A percentile compares a stretch with the other conserved stretches of the same genome.
Evolutionary conservation across 176 grass and related monocot species (phyloP).

Genomic region (Raddia guianensis): DNA sequence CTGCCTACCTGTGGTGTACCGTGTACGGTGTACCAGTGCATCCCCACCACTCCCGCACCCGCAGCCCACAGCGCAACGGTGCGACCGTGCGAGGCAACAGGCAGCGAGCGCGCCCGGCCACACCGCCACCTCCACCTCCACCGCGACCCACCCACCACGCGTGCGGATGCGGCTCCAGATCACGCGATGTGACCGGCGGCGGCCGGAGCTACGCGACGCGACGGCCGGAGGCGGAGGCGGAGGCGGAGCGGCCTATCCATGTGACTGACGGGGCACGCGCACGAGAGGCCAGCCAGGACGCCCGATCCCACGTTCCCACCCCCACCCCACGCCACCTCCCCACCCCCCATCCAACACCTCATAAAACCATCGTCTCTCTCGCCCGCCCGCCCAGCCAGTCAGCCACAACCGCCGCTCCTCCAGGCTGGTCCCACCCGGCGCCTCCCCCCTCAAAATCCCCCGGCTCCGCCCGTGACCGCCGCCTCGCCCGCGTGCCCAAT

Average conservation of each 20-base stretch:
- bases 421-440: constrained; percentile 41
- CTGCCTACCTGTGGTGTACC: no score
- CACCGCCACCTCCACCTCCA: background rate
- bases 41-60: background rate
- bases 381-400: constrained; percentile 12
- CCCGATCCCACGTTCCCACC: background rate
- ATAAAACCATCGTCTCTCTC: constrained; percentile 17
- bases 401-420: constrained; percentile 20
- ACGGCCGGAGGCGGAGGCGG: background rate
- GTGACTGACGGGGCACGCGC: constrained; percentile 26
- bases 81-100: constrained; percentile 18
- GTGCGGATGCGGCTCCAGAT: constrained; percentile 21
- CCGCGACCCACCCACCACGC: background rate
- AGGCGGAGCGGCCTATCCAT: constrained; percentile 36
- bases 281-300: background rate
- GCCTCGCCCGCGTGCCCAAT: constrained; percentile 33
- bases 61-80: background rate
- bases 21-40: background rate
- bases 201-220: background rate
- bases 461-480: constrained; percentile 4
- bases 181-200: constrained; percentile 8
- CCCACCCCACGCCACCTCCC: background rate
- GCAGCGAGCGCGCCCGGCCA: background rate
- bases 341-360: constrained; percentile 28
- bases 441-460: constrained; percentile 48